Evolutionary conservation across 768 basidiomycete genomes (phyloP), one percentile per base, ranked within the genome.

Genomic region (Lentinula guzmanii): DNA sequence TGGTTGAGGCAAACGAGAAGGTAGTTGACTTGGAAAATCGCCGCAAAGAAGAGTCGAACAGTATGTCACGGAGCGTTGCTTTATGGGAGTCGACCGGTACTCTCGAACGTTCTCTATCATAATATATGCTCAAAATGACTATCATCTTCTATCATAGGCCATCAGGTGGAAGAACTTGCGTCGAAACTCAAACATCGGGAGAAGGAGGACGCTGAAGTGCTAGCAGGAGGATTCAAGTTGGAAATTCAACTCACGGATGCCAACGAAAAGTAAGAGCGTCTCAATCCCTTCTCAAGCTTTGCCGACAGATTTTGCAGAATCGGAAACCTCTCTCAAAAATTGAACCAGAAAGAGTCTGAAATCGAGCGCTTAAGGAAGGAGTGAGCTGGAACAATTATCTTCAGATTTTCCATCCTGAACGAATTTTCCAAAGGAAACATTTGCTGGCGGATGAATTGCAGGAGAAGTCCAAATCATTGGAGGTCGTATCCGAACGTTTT

Each of bases 1-100:
- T 82, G 3, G 69, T 74, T n/a, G 79, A 80, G 62, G 72, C 78
- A 1, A 77, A 72, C 59, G 65, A 67, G 43, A 77, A 76, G 9
- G 65, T 76, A 13, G 52, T 65, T 4, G 78, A 80, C 33, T 67
- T 81, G 6, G 79, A 81, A 63, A 65, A 56, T 4, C 58, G 53
- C 45, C 53, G 56, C 41, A 52, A 42, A n/a, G 57, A 64, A 18
- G 61, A 58, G 10, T 15, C 16, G 10, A 18, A 31, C 16, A 52
- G 43, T 42, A 50, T 52, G 57, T 46, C 61, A 8, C 58, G 61
- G 18, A 60, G 67, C 28, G 64, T 62, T 46, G 60, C 52, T 9
- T 66, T 61, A 24, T 62, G 66, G 18, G 61, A 66, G 41, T 58
- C 62, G 37, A 58, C 67, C 11, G 66, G 69, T 66, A 53, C 10